A percentile compares a stretch with the other conserved stretches of the same genome.
Evolutionary conservation across 2,329 filamentous ascomycete species (phyloP).

Genomic region (Dactylellina sp.): DNA sequence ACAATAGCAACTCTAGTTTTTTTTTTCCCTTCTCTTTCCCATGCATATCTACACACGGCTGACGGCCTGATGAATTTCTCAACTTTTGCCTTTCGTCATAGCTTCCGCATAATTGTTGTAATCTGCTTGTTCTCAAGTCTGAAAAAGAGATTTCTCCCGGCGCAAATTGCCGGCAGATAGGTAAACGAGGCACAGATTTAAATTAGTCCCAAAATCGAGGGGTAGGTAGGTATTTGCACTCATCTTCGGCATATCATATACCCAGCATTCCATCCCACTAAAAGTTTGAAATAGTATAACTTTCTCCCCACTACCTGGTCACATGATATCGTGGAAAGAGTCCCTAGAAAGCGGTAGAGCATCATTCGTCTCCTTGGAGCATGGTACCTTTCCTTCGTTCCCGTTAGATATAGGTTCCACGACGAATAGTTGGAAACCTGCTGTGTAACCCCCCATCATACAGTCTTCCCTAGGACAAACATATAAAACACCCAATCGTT

Average conservation of each 20-base stretch:
- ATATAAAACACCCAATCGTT: no score
- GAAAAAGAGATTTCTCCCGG: background rate
- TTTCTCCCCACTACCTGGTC: slow-evolving; percentile 11
- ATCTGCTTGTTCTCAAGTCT: background rate
- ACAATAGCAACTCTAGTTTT: background rate
- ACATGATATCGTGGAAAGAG: slow-evolving; percentile 40
- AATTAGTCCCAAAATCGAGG: background rate
- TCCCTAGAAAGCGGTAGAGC: no score
- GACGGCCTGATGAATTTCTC: background rate
- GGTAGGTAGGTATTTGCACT: background rate
- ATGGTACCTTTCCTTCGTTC: no score
- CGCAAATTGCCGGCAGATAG: slow-evolving; percentile 18
- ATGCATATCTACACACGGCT: background rate
- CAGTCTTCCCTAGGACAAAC: background rate
- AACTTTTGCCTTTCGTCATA: background rate
- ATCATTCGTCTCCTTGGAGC: no score
- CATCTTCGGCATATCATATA: background rate
- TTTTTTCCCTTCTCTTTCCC: background rate
- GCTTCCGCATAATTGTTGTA: background rate
- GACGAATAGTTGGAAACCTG: slow-evolving; percentile 6
- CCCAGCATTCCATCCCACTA: slow-evolving; percentile 10
- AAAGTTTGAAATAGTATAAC: slow-evolving; percentile 15
- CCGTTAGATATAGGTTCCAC: background rate
- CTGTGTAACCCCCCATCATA: slow-evolving; percentile 17
- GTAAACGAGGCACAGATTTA: no score